These are phyloP conservation scores for Trebouxia sp. DNA, from an alignment of 139 green algal species.

Conservation along the genomic window DNA sequence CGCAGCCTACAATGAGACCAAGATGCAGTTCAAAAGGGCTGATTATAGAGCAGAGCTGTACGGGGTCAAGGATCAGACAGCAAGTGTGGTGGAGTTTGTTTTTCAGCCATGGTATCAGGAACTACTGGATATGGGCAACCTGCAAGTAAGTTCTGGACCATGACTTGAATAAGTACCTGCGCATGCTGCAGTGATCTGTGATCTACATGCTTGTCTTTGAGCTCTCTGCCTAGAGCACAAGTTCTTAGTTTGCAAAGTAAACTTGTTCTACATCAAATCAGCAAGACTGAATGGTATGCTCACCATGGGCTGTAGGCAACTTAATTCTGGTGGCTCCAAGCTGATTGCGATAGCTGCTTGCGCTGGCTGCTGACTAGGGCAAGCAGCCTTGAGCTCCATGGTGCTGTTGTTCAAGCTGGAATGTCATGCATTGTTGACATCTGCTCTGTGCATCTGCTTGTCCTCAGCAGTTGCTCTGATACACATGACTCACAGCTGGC, in stretches of 20 bases:
- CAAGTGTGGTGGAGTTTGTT: neutral
- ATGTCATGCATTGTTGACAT: too few relatives aligned
- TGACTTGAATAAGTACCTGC: neutral
- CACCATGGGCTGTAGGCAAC: too few relatives aligned
- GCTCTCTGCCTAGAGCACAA: too few relatives aligned
- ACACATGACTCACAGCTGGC: neutral
- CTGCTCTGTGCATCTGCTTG: neutral
- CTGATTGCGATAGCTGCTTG: too few relatives aligned
- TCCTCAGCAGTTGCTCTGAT: neutral
- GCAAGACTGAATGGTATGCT: too few relatives aligned
- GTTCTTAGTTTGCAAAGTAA: too few relatives aligned
- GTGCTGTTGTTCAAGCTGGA: too few relatives aligned
- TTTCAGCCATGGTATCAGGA: constrained; percentile 10
- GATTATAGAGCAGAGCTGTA: neutral
- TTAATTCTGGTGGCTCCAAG: too few relatives aligned
- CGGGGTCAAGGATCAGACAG: neutral
- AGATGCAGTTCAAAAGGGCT: neutral
- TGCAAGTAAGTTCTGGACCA: neutral
- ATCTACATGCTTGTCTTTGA: too few relatives aligned
- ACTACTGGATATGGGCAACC: neutral
- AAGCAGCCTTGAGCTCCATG: too few relatives aligned
- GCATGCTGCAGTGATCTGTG: neutral
- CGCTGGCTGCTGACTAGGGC: too few relatives aligned
- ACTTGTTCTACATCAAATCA: too few relatives aligned
- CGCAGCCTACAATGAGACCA: neutral